These are phyloP conservation scores for Jimgerdemannia lactiflua DNA, from an alignment of 192 early-diverging fungal genomes.

Conservation along the genomic window DNA sequence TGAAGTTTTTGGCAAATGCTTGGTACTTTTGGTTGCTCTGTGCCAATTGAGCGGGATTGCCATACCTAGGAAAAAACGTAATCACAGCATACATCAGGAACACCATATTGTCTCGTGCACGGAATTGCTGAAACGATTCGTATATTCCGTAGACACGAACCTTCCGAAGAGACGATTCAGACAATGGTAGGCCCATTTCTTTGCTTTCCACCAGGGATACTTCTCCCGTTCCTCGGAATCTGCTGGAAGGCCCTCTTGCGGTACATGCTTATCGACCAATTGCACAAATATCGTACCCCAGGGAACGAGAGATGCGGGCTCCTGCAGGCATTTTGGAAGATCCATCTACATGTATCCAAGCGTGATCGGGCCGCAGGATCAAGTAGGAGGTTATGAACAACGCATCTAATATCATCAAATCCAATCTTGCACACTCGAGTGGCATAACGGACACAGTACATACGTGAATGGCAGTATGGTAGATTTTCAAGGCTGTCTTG, in stretches of 20 bases:
- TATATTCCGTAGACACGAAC: constrained; percentile 16
- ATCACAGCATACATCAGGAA: neutral
- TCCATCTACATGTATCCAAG: constrained; percentile 28
- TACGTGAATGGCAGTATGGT: constrained; percentile 67
- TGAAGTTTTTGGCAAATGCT: constrained; percentile 80
- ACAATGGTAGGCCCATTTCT: constrained; percentile 92
- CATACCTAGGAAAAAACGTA: constrained; percentile 39
- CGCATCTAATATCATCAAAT: too few species aligned
- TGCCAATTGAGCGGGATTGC: constrained; percentile 67
- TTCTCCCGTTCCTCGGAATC: constrained; percentile 73
- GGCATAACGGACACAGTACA: constrained; percentile 23
- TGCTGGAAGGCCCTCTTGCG: constrained; percentile 47
- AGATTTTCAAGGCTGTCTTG: constrained; percentile 83
- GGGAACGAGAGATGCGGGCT: constrained; percentile 66
- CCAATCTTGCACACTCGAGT: too few species aligned
- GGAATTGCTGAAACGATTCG: constrained; percentile 2
- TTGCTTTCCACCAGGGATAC: constrained; percentile 89
- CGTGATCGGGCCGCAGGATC: neutral
- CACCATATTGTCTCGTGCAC: neutral
- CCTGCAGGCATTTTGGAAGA: constrained; percentile 59
- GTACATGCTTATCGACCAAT: constrained; percentile 67
- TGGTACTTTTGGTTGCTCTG: constrained; percentile 41
- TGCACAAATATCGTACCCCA: constrained; percentile 90
- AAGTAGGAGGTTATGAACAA: neutral
- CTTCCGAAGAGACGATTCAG: constrained; percentile 77